These are phyloP conservation scores for Plasmodium knowlesi DNA, from an alignment of 169 alveolate genomes.

Conservation along the genomic window DNA sequence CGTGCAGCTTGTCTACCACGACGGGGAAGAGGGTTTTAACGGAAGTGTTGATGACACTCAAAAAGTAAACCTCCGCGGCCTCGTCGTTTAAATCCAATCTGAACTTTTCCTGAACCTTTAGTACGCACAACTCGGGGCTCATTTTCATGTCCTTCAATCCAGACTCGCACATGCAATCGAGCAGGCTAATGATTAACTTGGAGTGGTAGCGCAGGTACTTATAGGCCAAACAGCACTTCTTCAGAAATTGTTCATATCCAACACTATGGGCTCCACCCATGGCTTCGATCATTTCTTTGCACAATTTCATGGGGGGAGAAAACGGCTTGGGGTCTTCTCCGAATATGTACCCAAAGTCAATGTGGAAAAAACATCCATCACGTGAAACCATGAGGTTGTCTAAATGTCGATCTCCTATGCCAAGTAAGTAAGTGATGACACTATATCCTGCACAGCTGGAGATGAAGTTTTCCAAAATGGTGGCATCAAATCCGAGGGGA, in stretches of 20 bases:
- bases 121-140: constrained; percentile 77
- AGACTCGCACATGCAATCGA: constrained; percentile 94
- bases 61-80: constrained; percentile 91
- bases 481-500: constrained; percentile 73
- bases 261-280: constrained; percentile 95
- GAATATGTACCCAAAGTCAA: constrained; percentile 98
- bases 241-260: constrained; percentile 85
- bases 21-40: constrained; percentile 93
- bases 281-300: constrained; percentile 77
- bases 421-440: constrained; percentile 97
- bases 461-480: constrained; percentile 90
- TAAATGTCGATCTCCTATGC: constrained; percentile 99
- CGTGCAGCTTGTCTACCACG: constrained; percentile 91
- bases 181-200: constrained; percentile 88
- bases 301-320: constrained; percentile 80
- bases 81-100: constrained; percentile 88
- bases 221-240: constrained; percentile 87
- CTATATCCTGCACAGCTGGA: constrained; percentile 98
- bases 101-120: constrained; percentile 88
- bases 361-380: constrained; percentile 96
- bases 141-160: constrained; percentile 92
- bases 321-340: constrained; percentile 91
- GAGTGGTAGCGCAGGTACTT: constrained; percentile 89
- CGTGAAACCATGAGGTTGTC: constrained; percentile 96
- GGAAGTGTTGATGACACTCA: constrained; percentile 88